Percentiles rank a stretch among this genome's conserved stretches.
Evolutionary conservation across 148 eudicot genomes (phyloP).

Genomic region (Mesembryanthemum crystallinum): DNA sequence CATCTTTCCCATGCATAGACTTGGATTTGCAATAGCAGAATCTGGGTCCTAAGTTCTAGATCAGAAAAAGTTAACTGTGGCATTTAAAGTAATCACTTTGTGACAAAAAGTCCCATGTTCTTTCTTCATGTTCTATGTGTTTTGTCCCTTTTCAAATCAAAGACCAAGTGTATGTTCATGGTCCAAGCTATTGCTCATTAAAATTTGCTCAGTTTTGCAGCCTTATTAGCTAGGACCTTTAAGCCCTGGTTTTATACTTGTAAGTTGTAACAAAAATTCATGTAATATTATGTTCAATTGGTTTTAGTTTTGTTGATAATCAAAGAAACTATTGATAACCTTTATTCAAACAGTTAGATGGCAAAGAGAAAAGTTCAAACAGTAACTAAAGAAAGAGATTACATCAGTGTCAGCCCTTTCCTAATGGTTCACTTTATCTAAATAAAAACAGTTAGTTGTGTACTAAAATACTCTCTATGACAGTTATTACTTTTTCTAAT

Average conservation of each 20-base stretch:
- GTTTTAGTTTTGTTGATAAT: too few relatives aligned
- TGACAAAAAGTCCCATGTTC: slow-evolving; percentile 17
- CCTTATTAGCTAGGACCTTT: neutral
- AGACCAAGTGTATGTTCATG: neutral
- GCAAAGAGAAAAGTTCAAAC: too few relatives aligned
- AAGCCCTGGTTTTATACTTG: neutral
- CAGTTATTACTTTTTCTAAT: neutral
- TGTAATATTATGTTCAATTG: neutral
- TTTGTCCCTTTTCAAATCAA: slow-evolving; percentile 13
- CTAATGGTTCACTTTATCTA: too few relatives aligned
- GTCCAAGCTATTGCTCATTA: neutral
- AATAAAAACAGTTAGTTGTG: too few relatives aligned
- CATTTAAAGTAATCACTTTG: neutral
- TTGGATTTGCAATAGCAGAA: neutral
- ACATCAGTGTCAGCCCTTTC: too few relatives aligned
- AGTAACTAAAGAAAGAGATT: too few relatives aligned
- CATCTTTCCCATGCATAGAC: too few relatives aligned
- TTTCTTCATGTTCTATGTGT: slow-evolving; percentile 15
- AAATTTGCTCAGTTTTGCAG: neutral
- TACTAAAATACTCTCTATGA: neutral
- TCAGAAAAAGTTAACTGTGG: slow-evolving; percentile 2
- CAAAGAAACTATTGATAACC: too few relatives aligned
- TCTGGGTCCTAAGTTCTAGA: neutral
- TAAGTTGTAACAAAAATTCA: neutral
- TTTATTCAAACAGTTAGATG: too few relatives aligned